These are phyloP conservation scores for Zizania latifolia DNA, from an alignment of 176 grass and related monocot species.

Conservation along the genomic window DNA sequence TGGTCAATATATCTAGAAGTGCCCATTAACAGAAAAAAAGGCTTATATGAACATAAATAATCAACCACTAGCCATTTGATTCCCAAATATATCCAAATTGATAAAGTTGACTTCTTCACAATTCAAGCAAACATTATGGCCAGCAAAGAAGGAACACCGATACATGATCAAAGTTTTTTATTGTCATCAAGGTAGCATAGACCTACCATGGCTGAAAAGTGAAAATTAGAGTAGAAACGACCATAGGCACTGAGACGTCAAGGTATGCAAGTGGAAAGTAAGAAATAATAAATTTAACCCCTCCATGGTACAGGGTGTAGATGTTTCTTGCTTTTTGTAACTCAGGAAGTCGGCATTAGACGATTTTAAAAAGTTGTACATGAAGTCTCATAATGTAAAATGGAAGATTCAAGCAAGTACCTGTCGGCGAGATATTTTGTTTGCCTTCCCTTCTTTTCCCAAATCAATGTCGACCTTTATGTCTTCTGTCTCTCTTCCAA, in stretches of 20 bases:
- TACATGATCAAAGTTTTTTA: neutral
- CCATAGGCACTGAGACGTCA: neutral
- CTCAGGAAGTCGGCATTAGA: neutral
- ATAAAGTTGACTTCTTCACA: slow-evolving; percentile 1
- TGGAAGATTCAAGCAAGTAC: slow-evolving; percentile 30
- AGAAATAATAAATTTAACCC: neutral
- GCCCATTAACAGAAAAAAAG: neutral
- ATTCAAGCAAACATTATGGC: slow-evolving; percentile 14
- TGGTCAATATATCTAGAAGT: neutral
- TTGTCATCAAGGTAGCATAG: neutral
- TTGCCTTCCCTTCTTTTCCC: slow-evolving; percentile 85
- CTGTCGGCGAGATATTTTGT: slow-evolving; percentile 91
- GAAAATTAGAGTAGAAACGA: slow-evolving; percentile 2
- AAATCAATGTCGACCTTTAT: slow-evolving; percentile 96
- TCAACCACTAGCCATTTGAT: neutral
- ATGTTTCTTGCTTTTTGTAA: slow-evolving; percentile 8
- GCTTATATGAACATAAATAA: slow-evolving; percentile 5
- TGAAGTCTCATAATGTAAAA: slow-evolving; percentile 19
- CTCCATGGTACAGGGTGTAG: neutral
- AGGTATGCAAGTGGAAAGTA: slow-evolving; percentile 16
- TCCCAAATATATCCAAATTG: slow-evolving; percentile 19
- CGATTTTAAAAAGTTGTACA: slow-evolving; percentile 22
- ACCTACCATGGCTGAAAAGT: neutral
- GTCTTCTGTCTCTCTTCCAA: slow-evolving; percentile 93
- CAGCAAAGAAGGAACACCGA: neutral